Evolutionary conservation across 306 rosid genomes (phyloP).

Genomic region (Dryas drummondii): DNA sequence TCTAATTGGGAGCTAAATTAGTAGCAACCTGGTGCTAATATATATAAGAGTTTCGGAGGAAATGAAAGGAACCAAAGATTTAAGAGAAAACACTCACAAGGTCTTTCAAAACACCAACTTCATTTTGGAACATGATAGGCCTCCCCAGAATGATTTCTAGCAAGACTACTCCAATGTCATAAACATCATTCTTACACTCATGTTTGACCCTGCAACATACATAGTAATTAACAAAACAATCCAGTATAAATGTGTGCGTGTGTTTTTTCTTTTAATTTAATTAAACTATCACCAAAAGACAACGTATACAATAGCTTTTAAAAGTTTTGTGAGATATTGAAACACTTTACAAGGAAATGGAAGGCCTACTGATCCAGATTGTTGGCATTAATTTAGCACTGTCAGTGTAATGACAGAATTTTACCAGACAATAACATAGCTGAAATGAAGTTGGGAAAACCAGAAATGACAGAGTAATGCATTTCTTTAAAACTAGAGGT

Average conservation of each 20-base stretch:
- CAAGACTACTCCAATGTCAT: slow-evolving; percentile 82
- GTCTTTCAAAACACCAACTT: slow-evolving; percentile 76
- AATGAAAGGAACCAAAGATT: background rate
- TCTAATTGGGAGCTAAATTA: no score
- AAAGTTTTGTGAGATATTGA: background rate
- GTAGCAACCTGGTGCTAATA: no score
- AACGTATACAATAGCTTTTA: background rate
- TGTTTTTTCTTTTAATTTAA: background rate
- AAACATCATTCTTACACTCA: slow-evolving; percentile 76
- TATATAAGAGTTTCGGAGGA: background rate
- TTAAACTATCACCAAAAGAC: background rate
- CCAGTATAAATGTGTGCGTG: background rate
- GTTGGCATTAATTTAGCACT: background rate
- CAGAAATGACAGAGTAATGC: background rate
- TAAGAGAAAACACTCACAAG: slow-evolving; percentile 61
- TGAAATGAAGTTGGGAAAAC: background rate
- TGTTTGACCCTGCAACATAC: slow-evolving; percentile 45
- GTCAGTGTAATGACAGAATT: background rate
- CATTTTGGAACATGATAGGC: slow-evolving; percentile 74
- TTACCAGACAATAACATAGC: background rate
- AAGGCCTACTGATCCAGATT: background rate
- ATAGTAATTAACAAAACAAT: slow-evolving; percentile 2
- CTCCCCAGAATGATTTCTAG: slow-evolving; percentile 86
- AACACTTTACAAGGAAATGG: background rate
- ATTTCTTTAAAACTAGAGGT: background rate